Conservation (phyloP, 164 flowering plant species). For the Euptelea pleiosperma region DNA sequence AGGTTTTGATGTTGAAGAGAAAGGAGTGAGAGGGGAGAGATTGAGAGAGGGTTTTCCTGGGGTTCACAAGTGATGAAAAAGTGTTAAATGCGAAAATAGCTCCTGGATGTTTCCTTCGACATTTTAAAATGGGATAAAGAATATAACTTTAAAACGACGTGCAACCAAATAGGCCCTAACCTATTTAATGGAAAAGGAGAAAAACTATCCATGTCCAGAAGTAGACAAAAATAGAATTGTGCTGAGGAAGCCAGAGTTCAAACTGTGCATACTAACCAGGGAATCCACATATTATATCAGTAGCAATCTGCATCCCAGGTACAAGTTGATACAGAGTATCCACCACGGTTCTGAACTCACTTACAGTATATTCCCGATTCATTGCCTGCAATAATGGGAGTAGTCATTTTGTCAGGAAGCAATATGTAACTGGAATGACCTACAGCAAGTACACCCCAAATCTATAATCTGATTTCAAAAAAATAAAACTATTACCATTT, state of each 20-base stretch:
- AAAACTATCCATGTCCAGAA: not conserved
- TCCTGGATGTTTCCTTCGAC: too few relatives aligned
- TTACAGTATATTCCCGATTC: conserved; percentile 97
- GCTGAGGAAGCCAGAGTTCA: too few relatives aligned
- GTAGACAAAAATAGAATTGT: too few relatives aligned
- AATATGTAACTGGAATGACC: not conserved
- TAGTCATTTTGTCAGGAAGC: conserved; percentile 6
- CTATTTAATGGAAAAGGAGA: too few relatives aligned
- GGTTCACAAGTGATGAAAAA: not conserved
- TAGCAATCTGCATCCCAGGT: conserved; percentile 99
- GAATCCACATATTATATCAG: conserved; percentile 98
- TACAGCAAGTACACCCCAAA: not conserved
- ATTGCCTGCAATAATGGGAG: conserved; percentile 61
- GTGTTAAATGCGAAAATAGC: too few relatives aligned
- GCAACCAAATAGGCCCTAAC: too few relatives aligned
- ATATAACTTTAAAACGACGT: too few relatives aligned
- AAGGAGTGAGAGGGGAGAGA: not conserved
- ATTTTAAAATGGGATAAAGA: too few relatives aligned
- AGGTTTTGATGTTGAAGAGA: too few relatives aligned
- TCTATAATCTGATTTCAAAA: too few relatives aligned
- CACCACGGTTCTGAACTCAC: conserved; percentile 85
- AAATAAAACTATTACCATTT: not conserved
- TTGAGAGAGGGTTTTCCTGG: not conserved
- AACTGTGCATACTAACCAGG: conserved; percentile 60
- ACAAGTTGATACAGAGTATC: conserved; percentile 86